phyloP scores from a whole-genome alignment of 805 yeast genomes.

The Ogataea saltuana region DNA sequence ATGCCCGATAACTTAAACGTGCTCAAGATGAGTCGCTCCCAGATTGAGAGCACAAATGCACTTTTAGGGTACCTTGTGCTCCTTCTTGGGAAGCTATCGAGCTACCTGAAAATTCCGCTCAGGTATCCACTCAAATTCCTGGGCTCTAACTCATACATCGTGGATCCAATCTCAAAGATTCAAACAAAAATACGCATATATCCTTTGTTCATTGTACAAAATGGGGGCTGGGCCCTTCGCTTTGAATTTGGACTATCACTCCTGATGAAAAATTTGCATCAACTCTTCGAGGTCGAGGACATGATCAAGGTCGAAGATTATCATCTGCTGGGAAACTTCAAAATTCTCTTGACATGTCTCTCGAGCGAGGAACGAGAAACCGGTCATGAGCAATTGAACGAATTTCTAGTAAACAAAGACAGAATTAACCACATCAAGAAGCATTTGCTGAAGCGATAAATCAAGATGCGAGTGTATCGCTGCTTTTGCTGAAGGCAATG shows the following conservation, averaged over 20 bases:
- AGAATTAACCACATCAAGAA: slow-evolving; percentile 28
- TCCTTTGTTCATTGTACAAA: slow-evolving; percentile 53
- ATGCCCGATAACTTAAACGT: slow-evolving; percentile 27
- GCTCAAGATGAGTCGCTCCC: slow-evolving; percentile 27
- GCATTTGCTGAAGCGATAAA: slow-evolving; percentile 22
- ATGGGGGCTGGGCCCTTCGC: slow-evolving; percentile 36
- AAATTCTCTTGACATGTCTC: slow-evolving; percentile 36
- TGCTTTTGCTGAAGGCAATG: too few species aligned
- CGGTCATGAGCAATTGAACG: slow-evolving; percentile 17
- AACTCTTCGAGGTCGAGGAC: slow-evolving; percentile 36
- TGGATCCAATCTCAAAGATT: slow-evolving; percentile 47
- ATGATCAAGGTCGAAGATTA: slow-evolving; percentile 33
- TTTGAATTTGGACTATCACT: slow-evolving; percentile 52
- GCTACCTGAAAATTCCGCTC: slow-evolving; percentile 44
- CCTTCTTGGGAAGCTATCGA: slow-evolving; percentile 41
- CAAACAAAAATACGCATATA: slow-evolving; percentile 39
- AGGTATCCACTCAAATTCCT: slow-evolving; percentile 50
- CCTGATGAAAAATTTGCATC: slow-evolving; percentile 49
- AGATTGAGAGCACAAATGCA: slow-evolving; percentile 46
- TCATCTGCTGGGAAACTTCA: slow-evolving; percentile 36
- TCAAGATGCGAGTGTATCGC: not conserved
- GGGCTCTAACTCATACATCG: slow-evolving; percentile 50
- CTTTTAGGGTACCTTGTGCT: slow-evolving; percentile 51
- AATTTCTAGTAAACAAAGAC: slow-evolving; percentile 25
- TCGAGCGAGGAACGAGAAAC: slow-evolving; percentile 19